Percentiles rank a stretch among this genome's conserved stretches.
These are phyloP conservation scores for Garcia nutans DNA, from an alignment of 345 rosid species.

Conservation along the genomic window DNA sequence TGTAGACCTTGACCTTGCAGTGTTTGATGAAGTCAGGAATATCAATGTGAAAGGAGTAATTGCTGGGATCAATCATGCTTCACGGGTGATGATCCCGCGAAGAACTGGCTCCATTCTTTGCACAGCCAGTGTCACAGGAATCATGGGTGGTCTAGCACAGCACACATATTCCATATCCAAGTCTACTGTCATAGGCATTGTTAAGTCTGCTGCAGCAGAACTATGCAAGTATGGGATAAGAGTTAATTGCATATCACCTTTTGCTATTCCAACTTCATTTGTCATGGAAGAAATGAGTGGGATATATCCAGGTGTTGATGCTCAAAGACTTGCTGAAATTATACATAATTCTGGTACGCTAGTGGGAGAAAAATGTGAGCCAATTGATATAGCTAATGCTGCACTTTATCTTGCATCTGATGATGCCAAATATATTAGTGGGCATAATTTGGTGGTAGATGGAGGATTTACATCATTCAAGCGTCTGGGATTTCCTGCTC, in stretches of 20 bases:
- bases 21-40: slow-evolving; percentile 58
- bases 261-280: slow-evolving; percentile 63
- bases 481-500: slow-evolving; percentile 47
- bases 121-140: slow-evolving; percentile 66
- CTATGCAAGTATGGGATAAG: slow-evolving; percentile 62
- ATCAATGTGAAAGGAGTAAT: slow-evolving; percentile 74
- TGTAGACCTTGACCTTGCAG: slow-evolving; percentile 60
- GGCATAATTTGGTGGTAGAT: slow-evolving; percentile 85
- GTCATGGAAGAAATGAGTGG: slow-evolving; percentile 55
- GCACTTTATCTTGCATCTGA: slow-evolving; percentile 76
- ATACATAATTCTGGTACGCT: slow-evolving; percentile 46
- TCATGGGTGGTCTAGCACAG: slow-evolving; percentile 68
- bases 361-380: slow-evolving; percentile 58
- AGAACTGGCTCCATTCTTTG: slow-evolving; percentile 65
- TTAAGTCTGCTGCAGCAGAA: slow-evolving; percentile 68
- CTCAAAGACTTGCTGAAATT: slow-evolving; percentile 33
- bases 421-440: slow-evolving; percentile 80
- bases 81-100: slow-evolving; percentile 77
- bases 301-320: slow-evolving; percentile 41
- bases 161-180: slow-evolving; percentile 67
- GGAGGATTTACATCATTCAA: slow-evolving; percentile 83
- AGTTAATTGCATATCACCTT: slow-evolving; percentile 80
- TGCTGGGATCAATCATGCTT: slow-evolving; percentile 71
- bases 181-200: slow-evolving; percentile 52
- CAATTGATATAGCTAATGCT: slow-evolving; percentile 77